Evolutionary conservation across 2,329 filamentous ascomycete genomes (phyloP), one percentile per base, ranked within the genome.

Genomic region (Zopfia rhizophila): DNA sequence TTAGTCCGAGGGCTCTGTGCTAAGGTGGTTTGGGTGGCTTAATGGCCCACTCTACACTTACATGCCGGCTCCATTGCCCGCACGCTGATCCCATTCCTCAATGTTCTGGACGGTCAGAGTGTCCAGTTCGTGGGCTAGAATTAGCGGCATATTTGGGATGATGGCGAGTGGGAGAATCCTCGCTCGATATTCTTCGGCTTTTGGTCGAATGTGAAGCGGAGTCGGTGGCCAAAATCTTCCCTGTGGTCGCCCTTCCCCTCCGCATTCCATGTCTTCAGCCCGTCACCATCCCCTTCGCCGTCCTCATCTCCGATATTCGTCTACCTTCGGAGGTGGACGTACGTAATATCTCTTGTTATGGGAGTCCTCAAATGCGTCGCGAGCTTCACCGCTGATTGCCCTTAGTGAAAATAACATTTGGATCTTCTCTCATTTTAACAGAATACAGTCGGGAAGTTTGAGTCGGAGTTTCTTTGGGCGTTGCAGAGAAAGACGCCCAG

Each of bases 241-340:
- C 21, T 21, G 21, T 7, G 17, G 33, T 37, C 33, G 14, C 33
- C 33, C n/a, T n/a, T n/a, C n/a, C 33, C 33, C 16, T 37, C 33
- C 17, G 33, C 33, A 22, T 37, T 24, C 33, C 29, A 14, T 14
- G 29, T 31, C 29, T 31, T 14, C 29, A 16, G 29, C 29, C 8
- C 29, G 14, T 31, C 29, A 7, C 29, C 29, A 31, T 8, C 29
- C 29, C 29, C 29, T 31, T 31, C 29, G 29, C 21, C 33, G 17
- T 37, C 33, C 21, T 37, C 18, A 37, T 37, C 33, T 37, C 33
- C 33, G 16, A 37, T 24, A 37, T 37, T 37, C 33, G 33, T 37
- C 33, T 24, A 24, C 17, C 8, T 12, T 37, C 21, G 16, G 33
- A 37, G 11, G 33, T 37, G 11, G 33, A 37, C 12, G 11, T 22